These are phyloP conservation scores for Apiospora phragmitis DNA, from an alignment of 2,329 filamentous ascomycete genomes.

Conservation along the genomic window DNA sequence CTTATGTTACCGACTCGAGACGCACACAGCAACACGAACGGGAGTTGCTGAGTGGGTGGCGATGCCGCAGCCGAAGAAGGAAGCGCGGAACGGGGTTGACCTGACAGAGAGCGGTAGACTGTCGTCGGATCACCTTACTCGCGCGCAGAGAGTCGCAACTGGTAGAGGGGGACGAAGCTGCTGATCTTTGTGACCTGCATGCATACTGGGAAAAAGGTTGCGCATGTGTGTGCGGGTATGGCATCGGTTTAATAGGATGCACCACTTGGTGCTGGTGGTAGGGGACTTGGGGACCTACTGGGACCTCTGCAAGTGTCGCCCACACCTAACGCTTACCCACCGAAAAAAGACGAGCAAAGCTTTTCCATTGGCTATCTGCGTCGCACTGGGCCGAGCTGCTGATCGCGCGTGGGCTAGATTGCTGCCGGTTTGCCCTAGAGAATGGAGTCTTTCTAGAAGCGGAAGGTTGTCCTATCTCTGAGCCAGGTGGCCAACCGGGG, in stretches of 20 bases:
- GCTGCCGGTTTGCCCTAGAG: slow-evolving; percentile 22
- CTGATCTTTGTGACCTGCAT: neutral
- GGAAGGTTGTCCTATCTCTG: slow-evolving; percentile 32
- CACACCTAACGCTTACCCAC: slow-evolving; percentile 4
- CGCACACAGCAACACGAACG: neutral
- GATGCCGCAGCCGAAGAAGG: neutral
- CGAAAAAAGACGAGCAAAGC: neutral
- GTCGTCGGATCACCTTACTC: slow-evolving; percentile 1
- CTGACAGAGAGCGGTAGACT: neutral
- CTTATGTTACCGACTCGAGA: neutral
- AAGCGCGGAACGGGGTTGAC: neutral
- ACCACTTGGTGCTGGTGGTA: neutral
- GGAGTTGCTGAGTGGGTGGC: neutral
- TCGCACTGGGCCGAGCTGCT: slow-evolving; percentile 24
- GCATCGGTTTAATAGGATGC: neutral
- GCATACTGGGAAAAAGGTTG: neutral
- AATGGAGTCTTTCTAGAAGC: slow-evolving; percentile 30
- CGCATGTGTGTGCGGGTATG: slow-evolving; percentile 1
- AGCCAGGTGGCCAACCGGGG: slow-evolving; percentile 11
- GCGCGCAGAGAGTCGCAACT: slow-evolving; percentile 3
- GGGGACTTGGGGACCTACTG: neutral
- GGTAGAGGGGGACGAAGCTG: neutral
- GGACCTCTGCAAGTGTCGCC: neutral
- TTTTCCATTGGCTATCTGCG: slow-evolving; percentile 18
- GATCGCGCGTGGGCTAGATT: slow-evolving; percentile 21